Percentiles rank a stretch among this genome's conserved stretches.
Conservation (phyloP, 495 filamentous ascomycete genomes). For the Hypoxylon rickii region DNA sequence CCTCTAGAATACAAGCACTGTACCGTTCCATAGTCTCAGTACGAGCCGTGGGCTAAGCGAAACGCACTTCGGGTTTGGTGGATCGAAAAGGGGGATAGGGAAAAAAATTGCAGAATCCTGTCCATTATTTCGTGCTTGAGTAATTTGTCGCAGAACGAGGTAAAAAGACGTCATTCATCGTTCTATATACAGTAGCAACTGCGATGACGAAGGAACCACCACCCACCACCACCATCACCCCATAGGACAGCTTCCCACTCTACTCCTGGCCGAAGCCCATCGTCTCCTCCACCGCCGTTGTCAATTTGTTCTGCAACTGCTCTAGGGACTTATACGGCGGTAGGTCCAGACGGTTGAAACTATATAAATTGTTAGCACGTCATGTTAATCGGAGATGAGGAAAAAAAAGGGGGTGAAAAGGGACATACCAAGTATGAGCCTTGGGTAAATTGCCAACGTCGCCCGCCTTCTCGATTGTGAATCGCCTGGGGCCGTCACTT, state of each 20-base stretch:
- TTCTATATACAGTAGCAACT: slow-evolving; percentile 28
- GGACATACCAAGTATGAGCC: slow-evolving; percentile 91
- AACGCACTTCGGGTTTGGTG: background rate
- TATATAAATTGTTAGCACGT: slow-evolving; percentile 49
- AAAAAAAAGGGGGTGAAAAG: background rate
- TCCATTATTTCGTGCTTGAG: slow-evolving; percentile 18
- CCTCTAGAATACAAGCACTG: too few relatives aligned
- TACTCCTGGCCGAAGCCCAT: slow-evolving; percentile 99
- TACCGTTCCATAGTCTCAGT: too few relatives aligned
- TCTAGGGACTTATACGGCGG: slow-evolving; percentile 92
- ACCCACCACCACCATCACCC: too few relatives aligned
- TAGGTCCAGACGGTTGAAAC: slow-evolving; percentile 97
- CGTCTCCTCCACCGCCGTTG: slow-evolving; percentile 97
- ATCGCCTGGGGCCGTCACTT: slow-evolving; percentile 90
- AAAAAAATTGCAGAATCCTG: slow-evolving; percentile 27
- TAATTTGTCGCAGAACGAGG: background rate
- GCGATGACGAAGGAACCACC: slow-evolving; percentile 14
- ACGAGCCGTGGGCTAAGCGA: too few relatives aligned
- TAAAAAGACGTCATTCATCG: slow-evolving; percentile 29
- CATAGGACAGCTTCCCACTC: slow-evolving; percentile 64
- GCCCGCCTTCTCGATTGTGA: slow-evolving; percentile 97
- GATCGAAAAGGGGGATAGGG: background rate
- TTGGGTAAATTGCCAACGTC: slow-evolving; percentile 90
- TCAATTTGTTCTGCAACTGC: slow-evolving; percentile 82
- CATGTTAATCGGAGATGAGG: too few relatives aligned